Evolutionary conservation across 768 basidiomycete species (phyloP), one percentile per base, ranked within the genome.

Genomic region (Naganishia randhawae): DNA sequence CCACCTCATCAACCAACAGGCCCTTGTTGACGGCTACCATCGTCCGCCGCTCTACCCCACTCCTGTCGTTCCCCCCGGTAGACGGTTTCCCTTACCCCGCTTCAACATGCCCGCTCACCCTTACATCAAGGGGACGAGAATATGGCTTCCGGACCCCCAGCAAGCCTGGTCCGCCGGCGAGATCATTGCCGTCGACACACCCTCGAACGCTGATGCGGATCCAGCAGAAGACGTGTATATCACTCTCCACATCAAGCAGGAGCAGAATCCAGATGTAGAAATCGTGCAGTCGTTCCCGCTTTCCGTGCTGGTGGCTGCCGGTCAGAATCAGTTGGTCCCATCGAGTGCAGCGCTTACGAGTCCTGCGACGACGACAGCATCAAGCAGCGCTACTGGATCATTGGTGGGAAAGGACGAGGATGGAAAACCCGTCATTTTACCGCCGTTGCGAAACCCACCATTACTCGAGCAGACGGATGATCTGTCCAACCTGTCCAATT

Each of bases 381-480:
- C 37, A 39, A 25, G 57, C 17, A 29, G 57, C 39, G 51, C 25
- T 14, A 51, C 45, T 22, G 41, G 33, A 51, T 31, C 52, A 2
- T 32, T 68, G 33, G 45, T 63, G 45, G 69, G 69, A 27, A 66
- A 61, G n/a, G 63, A 61, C 37, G 89, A 86, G 76, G 88, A 89
- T 76, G 87, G 86, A 52, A 87, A 88, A 75, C 87, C 87, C 72
- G 86, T 85, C 61, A 69, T 72, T n/a, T 84, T 97, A 9, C 96
- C 96, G 50, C 96, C 94, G 50, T 82, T 99, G 75, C 89, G 94
- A 72, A 98, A 99, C 82, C 96, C 96, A 35, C 96, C 95, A 37
- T 82, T 97, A 62, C 83, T 99, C 69, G 96, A 99, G 83, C 92
- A 91, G 19, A 92, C 93, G 33, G 96, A 99, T 81, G 96, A 99